phyloP scores from a whole-genome alignment of 345 rosid genomes.

The Anacardium occidentale region DNA sequence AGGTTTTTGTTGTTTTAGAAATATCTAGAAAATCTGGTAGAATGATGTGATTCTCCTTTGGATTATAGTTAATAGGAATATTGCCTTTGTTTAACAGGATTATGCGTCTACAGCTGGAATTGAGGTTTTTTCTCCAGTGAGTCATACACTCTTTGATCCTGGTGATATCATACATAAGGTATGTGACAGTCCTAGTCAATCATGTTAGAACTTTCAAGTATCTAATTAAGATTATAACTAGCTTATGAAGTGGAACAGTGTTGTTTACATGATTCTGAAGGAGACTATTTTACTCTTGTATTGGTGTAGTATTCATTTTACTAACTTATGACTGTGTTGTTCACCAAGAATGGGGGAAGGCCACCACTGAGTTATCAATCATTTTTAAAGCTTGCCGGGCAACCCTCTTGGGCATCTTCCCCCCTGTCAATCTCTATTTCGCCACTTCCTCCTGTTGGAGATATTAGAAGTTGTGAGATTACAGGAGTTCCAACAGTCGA shows the following conservation, averaged over 20 bases:
- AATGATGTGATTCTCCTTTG: slow-evolving; percentile 3
- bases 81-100: slow-evolving; percentile 37
- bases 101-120: slow-evolving; percentile 64
- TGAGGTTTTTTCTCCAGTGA: slow-evolving; percentile 83
- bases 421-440: slow-evolving; percentile 47
- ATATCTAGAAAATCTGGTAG: neutral
- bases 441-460: slow-evolving; percentile 72
- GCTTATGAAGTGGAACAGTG: neutral
- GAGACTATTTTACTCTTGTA: neutral
- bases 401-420: slow-evolving; percentile 64
- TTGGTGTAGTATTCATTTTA: neutral
- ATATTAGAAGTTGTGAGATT: slow-evolving; percentile 49
- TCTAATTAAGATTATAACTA: neutral
- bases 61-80: neutral
- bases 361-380: slow-evolving; percentile 82
- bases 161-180: slow-evolving; percentile 64
- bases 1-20: neutral
- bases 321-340: slow-evolving; percentile 19
- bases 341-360: slow-evolving; percentile 72
- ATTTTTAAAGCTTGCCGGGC: slow-evolving; percentile 84
- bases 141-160: slow-evolving; percentile 85
- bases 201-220: neutral
- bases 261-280: slow-evolving; percentile 8
- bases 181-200: slow-evolving; percentile 9
- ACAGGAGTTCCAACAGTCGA: slow-evolving; percentile 58